A percentile compares a stretch with the other conserved stretches of the same genome.
Conservation (phyloP, 148 eudicot genomes). For the Mesembryanthemum crystallinum region DNA sequence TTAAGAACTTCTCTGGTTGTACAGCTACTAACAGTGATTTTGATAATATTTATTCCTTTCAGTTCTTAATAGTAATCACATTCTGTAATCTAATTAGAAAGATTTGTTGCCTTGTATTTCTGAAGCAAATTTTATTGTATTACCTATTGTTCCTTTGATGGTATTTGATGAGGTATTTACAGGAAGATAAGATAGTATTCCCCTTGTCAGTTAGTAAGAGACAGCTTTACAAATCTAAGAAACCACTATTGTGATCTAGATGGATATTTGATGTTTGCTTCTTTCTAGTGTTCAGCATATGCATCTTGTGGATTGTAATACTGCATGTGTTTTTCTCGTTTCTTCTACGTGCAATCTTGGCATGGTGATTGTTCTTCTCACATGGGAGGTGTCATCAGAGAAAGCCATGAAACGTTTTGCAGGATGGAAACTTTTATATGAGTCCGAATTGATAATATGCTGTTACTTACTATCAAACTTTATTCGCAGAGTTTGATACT, state of each 20-base stretch:
- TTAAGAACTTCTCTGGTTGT: background rate
- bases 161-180: background rate
- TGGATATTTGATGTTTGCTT: background rate
- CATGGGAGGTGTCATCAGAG: conserved; percentile 18
- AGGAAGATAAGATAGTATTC: background rate
- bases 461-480: conserved; percentile 37
- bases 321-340: background rate
- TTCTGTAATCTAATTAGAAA: background rate
- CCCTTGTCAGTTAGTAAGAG: background rate
- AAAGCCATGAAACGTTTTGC: conserved; percentile 17
- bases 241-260: background rate
- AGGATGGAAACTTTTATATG: conserved; percentile 21
- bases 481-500: conserved; percentile 45
- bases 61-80: background rate
- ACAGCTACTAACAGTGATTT: background rate
- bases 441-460: conserved; percentile 22
- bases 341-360: conserved; percentile 3
- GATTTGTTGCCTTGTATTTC: background rate
- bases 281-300: conserved; percentile 6
- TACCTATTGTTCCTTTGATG: background rate
- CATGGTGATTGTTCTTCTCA: conserved; percentile 13
- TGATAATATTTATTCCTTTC: background rate
- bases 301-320: background rate
- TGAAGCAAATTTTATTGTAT: background rate
- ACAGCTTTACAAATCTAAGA: background rate